These are phyloP conservation scores for Phytophthora colocasiae DNA, from an alignment of 352 stramenopile genomes.

Conservation along the genomic window DNA sequence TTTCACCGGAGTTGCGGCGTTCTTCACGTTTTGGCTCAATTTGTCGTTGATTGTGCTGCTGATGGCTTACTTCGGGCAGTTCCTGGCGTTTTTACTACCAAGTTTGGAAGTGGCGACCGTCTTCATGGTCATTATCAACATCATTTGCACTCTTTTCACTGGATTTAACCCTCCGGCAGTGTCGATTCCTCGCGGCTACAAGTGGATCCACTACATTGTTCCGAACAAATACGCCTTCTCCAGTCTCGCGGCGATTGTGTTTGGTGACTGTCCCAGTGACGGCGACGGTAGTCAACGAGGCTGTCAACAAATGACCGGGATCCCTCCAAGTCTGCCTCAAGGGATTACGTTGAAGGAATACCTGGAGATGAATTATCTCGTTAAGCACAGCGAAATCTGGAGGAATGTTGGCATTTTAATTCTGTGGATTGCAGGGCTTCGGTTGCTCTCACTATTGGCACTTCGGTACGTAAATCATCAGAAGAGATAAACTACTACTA, in stretches of 20 bases:
- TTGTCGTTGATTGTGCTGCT: conserved; percentile 50
- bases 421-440: conserved; percentile 24
- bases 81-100: conserved; percentile 37
- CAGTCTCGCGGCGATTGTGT: conserved; percentile 38
- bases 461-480: conserved; percentile 48
- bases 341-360: conserved; percentile 42
- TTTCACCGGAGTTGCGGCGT: conserved; percentile 41
- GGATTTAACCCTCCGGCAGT: conserved; percentile 42
- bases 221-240: conserved; percentile 43
- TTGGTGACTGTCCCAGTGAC: conserved; percentile 28
- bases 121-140: conserved; percentile 40
- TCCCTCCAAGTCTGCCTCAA: conserved; percentile 25
- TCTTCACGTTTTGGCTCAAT: conserved; percentile 58
- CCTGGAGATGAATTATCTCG: conserved; percentile 31
- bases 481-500: conserved; percentile 24
- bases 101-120: conserved; percentile 40
- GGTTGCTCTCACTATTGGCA: conserved; percentile 28
- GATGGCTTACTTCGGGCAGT: conserved; percentile 54
- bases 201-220: conserved; percentile 45
- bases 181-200: conserved; percentile 40
- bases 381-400: conserved; percentile 42
- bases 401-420: conserved; percentile 27
- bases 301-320: conserved; percentile 32
- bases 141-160: conserved; percentile 46
- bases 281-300: conserved; percentile 21